A percentile compares a stretch with the other conserved stretches of the same genome.
phyloP scores from a whole-genome alignment of 805 yeast species.

The Monosporozyma aerobia region DNA sequence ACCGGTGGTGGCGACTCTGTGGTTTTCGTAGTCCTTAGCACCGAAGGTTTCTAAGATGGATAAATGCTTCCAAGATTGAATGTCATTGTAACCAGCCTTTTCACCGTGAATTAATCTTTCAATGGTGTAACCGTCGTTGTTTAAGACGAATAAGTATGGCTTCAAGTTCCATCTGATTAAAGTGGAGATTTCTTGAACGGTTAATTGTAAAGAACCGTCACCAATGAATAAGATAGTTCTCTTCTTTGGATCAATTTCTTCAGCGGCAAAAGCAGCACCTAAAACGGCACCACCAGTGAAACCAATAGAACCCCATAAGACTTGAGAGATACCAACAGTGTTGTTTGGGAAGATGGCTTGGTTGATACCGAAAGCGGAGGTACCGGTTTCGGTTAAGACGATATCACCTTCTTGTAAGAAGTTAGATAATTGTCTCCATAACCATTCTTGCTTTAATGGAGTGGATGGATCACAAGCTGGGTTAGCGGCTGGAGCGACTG shows the following conservation, averaged over 20 bases:
- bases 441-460: constrained; percentile 54
- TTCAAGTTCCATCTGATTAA: constrained; percentile 57
- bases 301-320: constrained; percentile 71
- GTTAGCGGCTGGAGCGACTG: constrained; percentile 40
- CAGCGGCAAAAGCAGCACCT: constrained; percentile 63
- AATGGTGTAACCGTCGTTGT: constrained; percentile 68
- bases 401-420: constrained; percentile 62
- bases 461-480: constrained; percentile 37
- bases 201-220: constrained; percentile 68
- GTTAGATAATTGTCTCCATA: constrained; percentile 55
- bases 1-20: constrained; percentile 45
- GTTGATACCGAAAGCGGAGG: constrained; percentile 64
- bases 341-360: constrained; percentile 56
- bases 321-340: constrained; percentile 62
- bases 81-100: constrained; percentile 53
- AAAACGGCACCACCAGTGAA: constrained; percentile 57
- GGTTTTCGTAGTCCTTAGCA: constrained; percentile 44
- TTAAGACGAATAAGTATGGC: constrained; percentile 61
- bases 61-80: constrained; percentile 62
- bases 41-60: constrained; percentile 43
- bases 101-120: constrained; percentile 68
- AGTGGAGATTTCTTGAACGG: constrained; percentile 66
- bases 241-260: constrained; percentile 49
- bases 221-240: constrained; percentile 63
- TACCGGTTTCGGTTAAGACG: constrained; percentile 64